Base-by-base conservation (phyloP, 495 filamentous ascomycete species). In the Xylaria telfairii region DNA sequence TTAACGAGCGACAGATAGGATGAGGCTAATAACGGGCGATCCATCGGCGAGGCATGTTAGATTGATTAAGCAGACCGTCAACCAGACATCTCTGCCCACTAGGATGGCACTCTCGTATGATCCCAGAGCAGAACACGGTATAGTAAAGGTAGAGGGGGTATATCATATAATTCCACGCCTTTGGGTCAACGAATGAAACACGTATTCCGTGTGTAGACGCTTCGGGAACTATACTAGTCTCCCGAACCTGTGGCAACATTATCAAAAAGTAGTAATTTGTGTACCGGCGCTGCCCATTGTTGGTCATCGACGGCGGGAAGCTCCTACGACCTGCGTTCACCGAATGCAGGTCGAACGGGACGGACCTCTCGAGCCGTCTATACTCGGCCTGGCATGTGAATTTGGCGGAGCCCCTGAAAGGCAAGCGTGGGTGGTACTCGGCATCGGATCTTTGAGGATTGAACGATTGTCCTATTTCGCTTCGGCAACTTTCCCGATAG, bases 1-100 rank as follows among this genome's bases (percentile, higher is more conserved):
- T 30, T 41, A 59, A 30, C 17, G 7, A 62, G 44, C 41, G 17
- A 32, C 24, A 49, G 41, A 69, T 37, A 47, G n/a, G 53, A 62
- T 53, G 56, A 44, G 65, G 32, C 65, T 46, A 46, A 32, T 30
- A 53, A 46, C 47, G 63, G 46, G 41, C 65, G 66, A 62, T 62
- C 66, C 24, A 57, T 30, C 39, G 28, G 28, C 28, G 44, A 49
- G 53, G 53, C 26, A 68, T n/a, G 53, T 46, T 17, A 68, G 28
- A 68, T 60, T 60, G 53, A 41, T 46, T 39, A 62, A 51, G 19
- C 39, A 44, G 30, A 39, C 51, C 39, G 59, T 67, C 51, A 67
- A 21, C 65, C 37, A 49, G 51, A 30, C 2, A 26, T 24, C 49
- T 59, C 49, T 67, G 37, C 34, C 49, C 65, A 59, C 65, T 44